Percentiles rank a stretch among this genome's conserved stretches.
Conservation (phyloP, 1,139 yeast genomes). For the Sugiyamaella neomexicana region DNA sequence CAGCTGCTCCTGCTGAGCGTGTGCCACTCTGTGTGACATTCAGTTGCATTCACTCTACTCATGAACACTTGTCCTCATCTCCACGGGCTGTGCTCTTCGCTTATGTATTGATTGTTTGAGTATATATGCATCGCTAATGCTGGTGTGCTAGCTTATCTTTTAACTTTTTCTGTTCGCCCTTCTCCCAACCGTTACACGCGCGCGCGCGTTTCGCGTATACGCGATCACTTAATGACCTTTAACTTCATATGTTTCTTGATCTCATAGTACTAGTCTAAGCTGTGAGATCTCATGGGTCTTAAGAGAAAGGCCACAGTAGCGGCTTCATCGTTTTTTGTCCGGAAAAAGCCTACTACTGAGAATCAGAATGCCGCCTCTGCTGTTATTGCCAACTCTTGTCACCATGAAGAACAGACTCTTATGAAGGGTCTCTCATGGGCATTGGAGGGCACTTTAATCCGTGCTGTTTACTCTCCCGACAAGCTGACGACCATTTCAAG, state of each 20-base stretch:
- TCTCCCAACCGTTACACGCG: neutral
- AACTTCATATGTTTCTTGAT: no score
- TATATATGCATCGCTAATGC: no score
- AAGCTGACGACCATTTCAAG: neutral
- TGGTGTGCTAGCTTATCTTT: no score
- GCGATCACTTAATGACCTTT: neutral
- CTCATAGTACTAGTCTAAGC: neutral
- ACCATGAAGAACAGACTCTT: neutral
- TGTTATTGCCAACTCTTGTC: neutral
- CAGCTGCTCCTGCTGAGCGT: neutral
- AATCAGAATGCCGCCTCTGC: neutral
- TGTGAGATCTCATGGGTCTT: constrained; percentile 1
- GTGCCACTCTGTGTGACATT: no score
- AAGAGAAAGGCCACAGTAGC: constrained; percentile 10
- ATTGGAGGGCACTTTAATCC: constrained; percentile 7
- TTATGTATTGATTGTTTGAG: no score
- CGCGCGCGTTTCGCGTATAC: neutral
- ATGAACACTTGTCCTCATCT: no score
- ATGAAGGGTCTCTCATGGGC: constrained; percentile 12
- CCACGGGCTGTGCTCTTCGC: neutral
- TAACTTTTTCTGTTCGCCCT: neutral
- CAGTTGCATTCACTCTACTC: no score
- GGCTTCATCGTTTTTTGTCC: constrained; percentile 5
- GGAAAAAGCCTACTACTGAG: constrained; percentile 2
- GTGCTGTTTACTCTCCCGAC: constrained; percentile 4